Evolutionary conservation across 768 basidiomycete species (phyloP).

Genomic region (Chlorophyllum brunneum): DNA sequence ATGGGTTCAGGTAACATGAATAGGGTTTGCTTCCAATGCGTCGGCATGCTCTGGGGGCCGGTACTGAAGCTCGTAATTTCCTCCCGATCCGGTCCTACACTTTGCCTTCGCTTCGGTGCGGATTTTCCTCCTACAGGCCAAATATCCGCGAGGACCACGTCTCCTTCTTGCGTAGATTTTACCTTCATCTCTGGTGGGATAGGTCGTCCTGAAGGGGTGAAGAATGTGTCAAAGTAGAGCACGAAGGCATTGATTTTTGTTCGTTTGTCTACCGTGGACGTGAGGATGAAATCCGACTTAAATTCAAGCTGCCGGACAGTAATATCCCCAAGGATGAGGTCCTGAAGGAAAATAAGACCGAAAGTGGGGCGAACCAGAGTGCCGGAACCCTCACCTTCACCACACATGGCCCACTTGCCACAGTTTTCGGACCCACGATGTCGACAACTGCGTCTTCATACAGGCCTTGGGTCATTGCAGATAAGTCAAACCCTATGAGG

Average conservation of each 20-base stretch:
- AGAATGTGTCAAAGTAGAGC: slow-evolving; percentile 95
- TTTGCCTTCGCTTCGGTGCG: slow-evolving; percentile 55
- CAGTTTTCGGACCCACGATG: slow-evolving; percentile 59
- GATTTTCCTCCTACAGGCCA: slow-evolving; percentile 75
- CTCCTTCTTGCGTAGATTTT: slow-evolving; percentile 51
- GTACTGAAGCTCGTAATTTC: slow-evolving; percentile 82
- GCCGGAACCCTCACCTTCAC: slow-evolving; percentile 54
- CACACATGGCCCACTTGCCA: slow-evolving; percentile 58
- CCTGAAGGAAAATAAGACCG: slow-evolving; percentile 37
- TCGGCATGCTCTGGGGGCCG: slow-evolving; percentile 80
- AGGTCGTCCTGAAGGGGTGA: slow-evolving; percentile 55
- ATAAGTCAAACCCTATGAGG: slow-evolving; percentile 77
- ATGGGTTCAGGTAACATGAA: slow-evolving; percentile 85
- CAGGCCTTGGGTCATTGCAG: slow-evolving; percentile 70
- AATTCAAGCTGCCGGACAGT: slow-evolving; percentile 77
- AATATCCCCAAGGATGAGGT: slow-evolving; percentile 66
- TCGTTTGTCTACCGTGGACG: slow-evolving; percentile 54
- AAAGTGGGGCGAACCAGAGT: background rate
- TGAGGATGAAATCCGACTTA: slow-evolving; percentile 69
- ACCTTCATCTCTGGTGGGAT: slow-evolving; percentile 50
- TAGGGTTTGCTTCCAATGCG: slow-evolving; percentile 96
- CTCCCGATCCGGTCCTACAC: slow-evolving; percentile 44
- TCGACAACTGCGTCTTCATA: slow-evolving; percentile 86
- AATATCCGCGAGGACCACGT: slow-evolving; percentile 67
- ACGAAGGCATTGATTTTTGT: slow-evolving; percentile 76